Evolutionary conservation across 1,139 yeast species (phyloP).

Genomic region (Blastobotrys elegans): DNA sequence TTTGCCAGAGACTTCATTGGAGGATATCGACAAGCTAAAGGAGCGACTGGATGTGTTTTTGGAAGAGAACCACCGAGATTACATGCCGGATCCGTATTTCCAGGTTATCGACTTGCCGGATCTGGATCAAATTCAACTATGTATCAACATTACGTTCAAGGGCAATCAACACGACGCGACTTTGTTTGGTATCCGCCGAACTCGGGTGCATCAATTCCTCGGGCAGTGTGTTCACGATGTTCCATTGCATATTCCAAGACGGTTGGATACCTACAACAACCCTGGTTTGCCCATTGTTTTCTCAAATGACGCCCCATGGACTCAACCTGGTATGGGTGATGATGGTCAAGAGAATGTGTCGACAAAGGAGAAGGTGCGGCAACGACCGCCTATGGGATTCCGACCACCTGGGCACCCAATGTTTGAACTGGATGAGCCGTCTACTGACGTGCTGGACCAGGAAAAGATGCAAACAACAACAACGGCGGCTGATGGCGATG

Average conservation of each 20-base stretch:
- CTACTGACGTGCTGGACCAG: neutral
- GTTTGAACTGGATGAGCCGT: conserved; percentile 5
- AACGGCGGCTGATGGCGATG: too few relatives aligned
- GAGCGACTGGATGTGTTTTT: conserved; percentile 31
- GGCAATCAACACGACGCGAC: conserved; percentile 35
- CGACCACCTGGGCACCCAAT: neutral
- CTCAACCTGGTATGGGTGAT: conserved; percentile 7
- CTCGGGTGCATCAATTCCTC: conserved; percentile 30
- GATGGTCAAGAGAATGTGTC: neutral
- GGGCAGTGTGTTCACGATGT: conserved; percentile 32
- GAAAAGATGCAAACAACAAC: neutral
- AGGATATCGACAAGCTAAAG: conserved; percentile 34
- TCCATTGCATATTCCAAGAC: conserved; percentile 35
- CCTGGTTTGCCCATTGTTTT: conserved; percentile 33
- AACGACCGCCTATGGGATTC: conserved; percentile 4
- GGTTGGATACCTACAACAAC: conserved; percentile 33
- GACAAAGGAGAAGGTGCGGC: neutral
- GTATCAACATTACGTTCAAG: conserved; percentile 31
- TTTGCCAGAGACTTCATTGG: conserved; percentile 37
- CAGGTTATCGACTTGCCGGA: conserved; percentile 34
- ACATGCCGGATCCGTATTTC: conserved; percentile 32
- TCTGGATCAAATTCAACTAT: conserved; percentile 33
- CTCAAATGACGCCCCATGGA: conserved; percentile 8
- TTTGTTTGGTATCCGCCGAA: conserved; percentile 31
- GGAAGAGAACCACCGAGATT: conserved; percentile 35